phyloP scores from a whole-genome alignment of 208 protist species.

The Leishmania martiniquensis region DNA sequence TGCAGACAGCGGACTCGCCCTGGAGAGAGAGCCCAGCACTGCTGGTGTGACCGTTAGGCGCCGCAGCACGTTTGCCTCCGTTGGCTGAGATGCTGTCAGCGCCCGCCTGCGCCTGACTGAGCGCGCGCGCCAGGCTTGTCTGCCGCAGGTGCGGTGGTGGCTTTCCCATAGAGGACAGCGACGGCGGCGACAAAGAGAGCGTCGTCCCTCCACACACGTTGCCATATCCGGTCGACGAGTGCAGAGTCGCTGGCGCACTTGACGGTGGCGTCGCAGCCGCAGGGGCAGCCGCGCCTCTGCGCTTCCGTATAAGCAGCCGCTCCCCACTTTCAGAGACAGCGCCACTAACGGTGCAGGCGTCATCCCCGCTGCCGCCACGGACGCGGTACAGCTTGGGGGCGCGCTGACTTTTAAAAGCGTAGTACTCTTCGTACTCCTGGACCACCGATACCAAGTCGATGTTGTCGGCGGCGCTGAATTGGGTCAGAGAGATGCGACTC shows the following conservation, averaged over 20 bases:
- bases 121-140: conserved; percentile 24
- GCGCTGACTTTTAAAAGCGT: conserved; percentile 85
- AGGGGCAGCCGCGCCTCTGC: neutral
- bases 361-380: conserved; percentile 33
- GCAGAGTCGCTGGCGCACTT: conserved; percentile 7
- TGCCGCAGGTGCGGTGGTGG: conserved; percentile 17
- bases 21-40: conserved; percentile 9
- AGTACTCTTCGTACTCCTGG: conserved; percentile 90
- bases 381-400: conserved; percentile 82
- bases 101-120: conserved; percentile 11
- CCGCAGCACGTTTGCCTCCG: neutral
- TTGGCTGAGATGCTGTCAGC: neutral
- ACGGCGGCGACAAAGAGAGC: neutral
- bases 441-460: conserved; percentile 86
- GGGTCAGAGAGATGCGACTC: conserved; percentile 67
- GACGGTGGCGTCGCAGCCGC: neutral
- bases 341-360: conserved; percentile 18
- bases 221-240: conserved; percentile 7
- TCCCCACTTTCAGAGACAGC: conserved; percentile 42
- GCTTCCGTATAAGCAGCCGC: conserved; percentile 41
- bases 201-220: neutral
- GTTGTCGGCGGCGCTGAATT: conserved; percentile 86
- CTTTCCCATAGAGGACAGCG: conserved; percentile 8
- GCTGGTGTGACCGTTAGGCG: neutral
- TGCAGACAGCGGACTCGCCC: conserved; percentile 17